These are phyloP conservation scores for Senecio squalidus DNA, from an alignment of 140 eudicot genomes.

Conservation along the genomic window DNA sequence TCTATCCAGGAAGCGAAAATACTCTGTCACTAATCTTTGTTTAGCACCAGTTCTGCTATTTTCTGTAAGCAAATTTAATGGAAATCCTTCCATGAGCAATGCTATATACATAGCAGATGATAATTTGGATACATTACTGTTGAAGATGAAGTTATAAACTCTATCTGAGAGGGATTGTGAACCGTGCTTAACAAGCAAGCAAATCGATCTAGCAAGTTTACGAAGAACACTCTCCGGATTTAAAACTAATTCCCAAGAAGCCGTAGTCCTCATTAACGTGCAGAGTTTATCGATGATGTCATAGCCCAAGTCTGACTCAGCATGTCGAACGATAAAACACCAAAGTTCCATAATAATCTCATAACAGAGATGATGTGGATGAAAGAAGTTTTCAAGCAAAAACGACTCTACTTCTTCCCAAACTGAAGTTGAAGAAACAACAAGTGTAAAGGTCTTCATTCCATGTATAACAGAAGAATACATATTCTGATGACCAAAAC, in stretches of 20 bases:
- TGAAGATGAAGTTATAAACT: conserved; percentile 45
- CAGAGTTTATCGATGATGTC: conserved; percentile 62
- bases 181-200: conserved; percentile 45
- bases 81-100: conserved; percentile 84
- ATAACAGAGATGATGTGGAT: conserved; percentile 82
- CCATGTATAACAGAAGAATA: conserved; percentile 50
- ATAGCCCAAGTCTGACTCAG: conserved; percentile 51
- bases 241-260: conserved; percentile 44
- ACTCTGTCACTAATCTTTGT: conserved; percentile 52
- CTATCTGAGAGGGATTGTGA: conserved; percentile 47
- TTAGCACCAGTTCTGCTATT: conserved; percentile 53
- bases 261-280: conserved; percentile 34
- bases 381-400: conserved; percentile 67
- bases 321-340: conserved; percentile 73
- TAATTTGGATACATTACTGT: conserved; percentile 25
- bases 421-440: conserved; percentile 48
- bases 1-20: conserved; percentile 55
- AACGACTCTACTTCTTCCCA: conserved; percentile 58
- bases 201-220: conserved; percentile 65
- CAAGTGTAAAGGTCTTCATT: conserved; percentile 72
- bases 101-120: conserved; percentile 48
- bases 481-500: conserved; percentile 50
- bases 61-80: conserved; percentile 55
- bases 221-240: conserved; percentile 43
- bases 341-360: conserved; percentile 75